Evolutionary conservation across 805 yeast species (phyloP), one percentile per base, ranked within the genome.

Genomic region (Saccharomycopsis oosterbeekiorum): DNA sequence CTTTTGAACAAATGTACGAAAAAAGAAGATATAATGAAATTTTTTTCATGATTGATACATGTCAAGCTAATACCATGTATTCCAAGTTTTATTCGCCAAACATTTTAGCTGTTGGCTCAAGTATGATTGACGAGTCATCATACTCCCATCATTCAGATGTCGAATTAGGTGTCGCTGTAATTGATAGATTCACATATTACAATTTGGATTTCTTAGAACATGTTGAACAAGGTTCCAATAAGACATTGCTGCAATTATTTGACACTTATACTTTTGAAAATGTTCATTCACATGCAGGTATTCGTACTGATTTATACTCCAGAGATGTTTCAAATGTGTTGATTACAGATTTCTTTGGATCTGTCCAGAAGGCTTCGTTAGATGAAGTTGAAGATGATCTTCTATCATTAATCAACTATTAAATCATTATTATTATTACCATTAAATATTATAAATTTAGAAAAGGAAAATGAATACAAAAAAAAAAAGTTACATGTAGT

Each of bases 11-110:
- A 71, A 94, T 94, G 99, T 84, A 89, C 75, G 97, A 93, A 71
- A 92, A 92, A 81, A 88, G 88, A 67, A 80, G 99, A 60, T 94
- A 94, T 76, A 91, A 92, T 68, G 98, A 94, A 76, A 88, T 94
- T 40, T 84, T 94, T 70, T 94, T 94, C 74, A 94, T 94, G 98
- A 88, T 94, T 65, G 99, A 94, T 73, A 94, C 99, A 0, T 94
- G 99, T 70, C 99, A 94, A 76, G 99, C 99, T 29, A 94, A 93
- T 74, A 90, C 99, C 15, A 93, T 94, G 99, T 94, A 88, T 74
- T 86, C 96, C 61, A 83, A 87, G 69, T 84, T 93, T 70, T 91
- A 90, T 71, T 87, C 97, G 10, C 98, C 99, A 40, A 91, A 94
- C 71, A 83, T 94, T 55, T 74, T 94, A 59, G 89, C 97, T 0